Evolutionary conservation across 345 rosid genomes (phyloP).

Genomic region (Eucalyptus caleyi): DNA sequence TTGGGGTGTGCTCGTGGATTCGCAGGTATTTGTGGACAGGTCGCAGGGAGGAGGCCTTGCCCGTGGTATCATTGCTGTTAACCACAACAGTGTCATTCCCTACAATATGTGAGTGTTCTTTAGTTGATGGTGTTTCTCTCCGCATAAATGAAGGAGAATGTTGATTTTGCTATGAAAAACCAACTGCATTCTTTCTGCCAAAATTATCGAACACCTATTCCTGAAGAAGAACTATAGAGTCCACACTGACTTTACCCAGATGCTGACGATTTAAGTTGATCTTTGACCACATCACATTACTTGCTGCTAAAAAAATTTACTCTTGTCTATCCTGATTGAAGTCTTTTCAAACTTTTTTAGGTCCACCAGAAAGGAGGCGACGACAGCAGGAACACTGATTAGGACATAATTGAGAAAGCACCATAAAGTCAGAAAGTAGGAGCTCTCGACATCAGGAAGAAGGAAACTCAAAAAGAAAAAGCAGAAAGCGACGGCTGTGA

Average conservation of each 20-base stretch:
- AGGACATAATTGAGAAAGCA: background rate
- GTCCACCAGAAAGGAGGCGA: background rate
- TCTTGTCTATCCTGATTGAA: background rate
- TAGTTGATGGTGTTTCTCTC: background rate
- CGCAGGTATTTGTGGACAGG: slow-evolving; percentile 13
- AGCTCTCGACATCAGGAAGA: background rate
- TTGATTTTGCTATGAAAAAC: background rate
- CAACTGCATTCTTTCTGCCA: background rate
- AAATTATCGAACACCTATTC: background rate
- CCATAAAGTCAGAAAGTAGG: background rate
- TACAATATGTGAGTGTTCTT: background rate
- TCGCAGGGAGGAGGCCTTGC: slow-evolving; percentile 46
- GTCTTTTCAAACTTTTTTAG: background rate
- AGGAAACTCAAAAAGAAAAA: background rate
- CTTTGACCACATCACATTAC: background rate
- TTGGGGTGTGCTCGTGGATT: slow-evolving; percentile 36
- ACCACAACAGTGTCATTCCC: slow-evolving; percentile 65
- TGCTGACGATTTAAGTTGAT: background rate
- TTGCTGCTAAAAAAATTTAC: background rate
- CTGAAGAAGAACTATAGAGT: background rate
- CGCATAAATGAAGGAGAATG: background rate
- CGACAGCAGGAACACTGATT: background rate
- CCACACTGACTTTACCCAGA: background rate
- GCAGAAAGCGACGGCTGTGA: background rate
- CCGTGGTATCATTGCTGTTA: slow-evolving; percentile 52